Conservation (phyloP, 495 filamentous ascomycete species). For the Astrothelium subdiscretum region DNA sequence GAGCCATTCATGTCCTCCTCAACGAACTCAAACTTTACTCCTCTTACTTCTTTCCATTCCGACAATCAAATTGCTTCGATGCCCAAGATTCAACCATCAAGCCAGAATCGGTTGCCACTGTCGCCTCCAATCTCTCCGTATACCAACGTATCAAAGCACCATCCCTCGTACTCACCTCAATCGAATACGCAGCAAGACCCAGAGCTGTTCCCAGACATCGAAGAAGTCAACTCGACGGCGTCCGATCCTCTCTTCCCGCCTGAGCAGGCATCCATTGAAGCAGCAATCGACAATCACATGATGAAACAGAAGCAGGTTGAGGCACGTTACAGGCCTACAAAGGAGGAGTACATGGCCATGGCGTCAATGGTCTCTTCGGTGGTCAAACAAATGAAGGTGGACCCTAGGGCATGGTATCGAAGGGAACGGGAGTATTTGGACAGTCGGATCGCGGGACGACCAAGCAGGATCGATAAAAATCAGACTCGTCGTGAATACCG, state of each 20-base stretch:
- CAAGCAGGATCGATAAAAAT: not conserved
- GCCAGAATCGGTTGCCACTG: not conserved
- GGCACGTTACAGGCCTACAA: conserved; percentile 10
- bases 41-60: not conserved
- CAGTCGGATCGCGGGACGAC: not conserved
- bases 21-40: not conserved
- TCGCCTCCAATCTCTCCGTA: conserved; percentile 5
- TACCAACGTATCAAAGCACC: not conserved
- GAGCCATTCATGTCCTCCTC: not conserved
- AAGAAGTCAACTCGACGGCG: not conserved
- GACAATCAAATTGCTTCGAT: not conserved
- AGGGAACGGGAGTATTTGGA: conserved; percentile 19
- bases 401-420: conserved; percentile 14
- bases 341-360: conserved; percentile 18
- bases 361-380: conserved; percentile 10
- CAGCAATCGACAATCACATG: not conserved
- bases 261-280: not conserved
- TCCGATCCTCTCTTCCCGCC: conserved; percentile 1
- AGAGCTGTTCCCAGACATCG: conserved; percentile 2
- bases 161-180: not conserved
- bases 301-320: not conserved
- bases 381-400: conserved; percentile 14
- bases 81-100: conserved; percentile 3
- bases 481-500: not conserved
- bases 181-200: not conserved